Conservation (phyloP, 2,329 filamentous ascomycete species). For the Cytospora piceae region DNA sequence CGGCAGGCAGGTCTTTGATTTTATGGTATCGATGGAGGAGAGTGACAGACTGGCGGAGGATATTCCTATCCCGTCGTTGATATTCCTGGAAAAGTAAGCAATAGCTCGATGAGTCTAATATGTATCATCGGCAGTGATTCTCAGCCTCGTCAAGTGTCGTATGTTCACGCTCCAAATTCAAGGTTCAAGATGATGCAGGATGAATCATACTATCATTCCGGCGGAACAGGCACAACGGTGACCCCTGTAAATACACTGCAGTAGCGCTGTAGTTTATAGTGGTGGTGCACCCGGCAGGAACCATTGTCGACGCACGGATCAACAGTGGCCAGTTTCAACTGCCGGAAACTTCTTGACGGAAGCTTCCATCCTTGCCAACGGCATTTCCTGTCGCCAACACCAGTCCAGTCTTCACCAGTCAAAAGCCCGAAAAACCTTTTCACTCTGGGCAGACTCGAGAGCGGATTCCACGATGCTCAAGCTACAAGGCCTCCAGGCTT, state of each 20-base stretch:
- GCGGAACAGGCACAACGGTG: background rate
- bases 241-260: background rate
- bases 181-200: conserved; percentile 12
- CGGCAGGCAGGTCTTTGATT: background rate
- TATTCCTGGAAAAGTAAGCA: too few relatives aligned
- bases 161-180: background rate
- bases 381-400: too few relatives aligned
- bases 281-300: too few relatives aligned
- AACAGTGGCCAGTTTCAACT: background rate
- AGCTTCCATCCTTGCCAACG: background rate
- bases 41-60: background rate
- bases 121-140: background rate
- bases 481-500: background rate
- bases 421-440: too few relatives aligned
- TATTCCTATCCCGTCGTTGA: background rate
- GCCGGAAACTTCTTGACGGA: background rate
- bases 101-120: background rate
- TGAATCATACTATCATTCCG: conserved; percentile 25
- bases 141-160: conserved; percentile 14
- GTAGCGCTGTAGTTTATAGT: conserved; percentile 1
- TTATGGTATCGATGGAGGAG: background rate
- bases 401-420: too few relatives aligned
- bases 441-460: background rate
- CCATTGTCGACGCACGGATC: too few relatives aligned
- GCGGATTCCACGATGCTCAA: background rate